These are phyloP conservation scores for Centrapalus pauciflorus DNA, from an alignment of 129 eudicot species.

Conservation along the genomic window DNA sequence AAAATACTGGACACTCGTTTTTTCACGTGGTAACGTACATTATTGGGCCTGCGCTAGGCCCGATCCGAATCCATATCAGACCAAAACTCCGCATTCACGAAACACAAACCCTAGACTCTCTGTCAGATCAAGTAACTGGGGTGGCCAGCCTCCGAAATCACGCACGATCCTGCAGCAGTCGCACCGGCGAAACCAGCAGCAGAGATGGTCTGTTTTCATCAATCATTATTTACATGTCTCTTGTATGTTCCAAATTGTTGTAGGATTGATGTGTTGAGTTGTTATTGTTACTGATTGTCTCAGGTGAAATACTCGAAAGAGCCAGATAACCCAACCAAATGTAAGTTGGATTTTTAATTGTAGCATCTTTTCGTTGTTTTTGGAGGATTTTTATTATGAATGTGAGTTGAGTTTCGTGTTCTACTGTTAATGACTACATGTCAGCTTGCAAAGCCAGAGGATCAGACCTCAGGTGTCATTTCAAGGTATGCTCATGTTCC, in stretches of 20 bases:
- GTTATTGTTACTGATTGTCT: background rate
- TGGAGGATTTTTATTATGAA: background rate
- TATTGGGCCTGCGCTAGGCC: background rate
- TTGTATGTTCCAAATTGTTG: background rate
- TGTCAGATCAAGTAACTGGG: background rate
- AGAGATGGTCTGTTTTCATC: background rate
- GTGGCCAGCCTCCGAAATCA: slow-evolving; percentile 1
- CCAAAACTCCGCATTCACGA: background rate
- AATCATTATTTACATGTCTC: background rate
- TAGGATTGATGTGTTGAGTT: background rate
- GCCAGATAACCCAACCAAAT: slow-evolving; percentile 45
- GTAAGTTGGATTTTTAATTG: slow-evolving; percentile 6
- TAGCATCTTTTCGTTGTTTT: background rate
- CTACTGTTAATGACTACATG: background rate
- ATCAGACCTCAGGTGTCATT: slow-evolving; percentile 42
- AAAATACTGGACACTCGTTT: too few species aligned
- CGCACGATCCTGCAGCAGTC: background rate
- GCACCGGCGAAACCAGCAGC: slow-evolving; percentile 5
- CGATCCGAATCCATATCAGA: background rate
- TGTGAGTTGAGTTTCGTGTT: background rate
- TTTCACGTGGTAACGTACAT: too few species aligned
- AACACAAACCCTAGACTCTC: slow-evolving; percentile 10
- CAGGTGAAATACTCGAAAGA: slow-evolving; percentile 45
- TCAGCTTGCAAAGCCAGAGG: slow-evolving; percentile 57
- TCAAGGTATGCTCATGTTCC: slow-evolving; percentile 27